Conservation (phyloP, 2,329 filamentous ascomycete species). For the Ceratocystis colombiana region DNA sequence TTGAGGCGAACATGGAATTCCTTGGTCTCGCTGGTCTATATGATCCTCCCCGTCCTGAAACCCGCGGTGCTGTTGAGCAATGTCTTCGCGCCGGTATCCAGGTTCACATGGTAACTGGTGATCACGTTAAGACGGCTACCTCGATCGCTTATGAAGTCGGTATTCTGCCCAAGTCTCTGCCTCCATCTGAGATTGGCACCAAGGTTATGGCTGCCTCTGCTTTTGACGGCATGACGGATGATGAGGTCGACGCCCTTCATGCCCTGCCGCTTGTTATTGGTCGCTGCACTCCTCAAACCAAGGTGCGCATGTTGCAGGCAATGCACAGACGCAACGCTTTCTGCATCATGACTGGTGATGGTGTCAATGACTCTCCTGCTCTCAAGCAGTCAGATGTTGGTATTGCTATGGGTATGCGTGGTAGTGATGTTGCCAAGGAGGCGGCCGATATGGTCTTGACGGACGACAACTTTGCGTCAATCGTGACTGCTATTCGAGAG, state of each 20-base stretch:
- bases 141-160: constrained; percentile 57
- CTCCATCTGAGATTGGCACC: constrained; percentile 34
- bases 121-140: constrained; percentile 57
- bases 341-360: constrained; percentile 66
- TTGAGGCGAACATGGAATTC: constrained; percentile 51
- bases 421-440: constrained; percentile 66
- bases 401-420: constrained; percentile 63
- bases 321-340: constrained; percentile 57
- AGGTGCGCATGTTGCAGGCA: constrained; percentile 68
- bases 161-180: constrained; percentile 40
- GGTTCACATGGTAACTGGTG: constrained; percentile 61
- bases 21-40: constrained; percentile 63
- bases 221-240: constrained; percentile 53
- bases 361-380: constrained; percentile 64
- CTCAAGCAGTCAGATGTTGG: constrained; percentile 64
- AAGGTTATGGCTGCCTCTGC: constrained; percentile 52
- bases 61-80: constrained; percentile 48
- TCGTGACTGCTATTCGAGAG: constrained; percentile 61
- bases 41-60: constrained; percentile 60
- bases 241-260: constrained; percentile 52
- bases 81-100: constrained; percentile 53
- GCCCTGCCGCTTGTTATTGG: constrained; percentile 57
- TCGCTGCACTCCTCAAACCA: constrained; percentile 58
- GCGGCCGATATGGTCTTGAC: constrained; percentile 81
- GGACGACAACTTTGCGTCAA: constrained; percentile 79